Percentiles rank a stretch among this genome's conserved stretches.
These are phyloP conservation scores for Hyaloperonospora brassicae DNA, from an alignment of 352 stramenopile species.

Conservation along the genomic window DNA sequence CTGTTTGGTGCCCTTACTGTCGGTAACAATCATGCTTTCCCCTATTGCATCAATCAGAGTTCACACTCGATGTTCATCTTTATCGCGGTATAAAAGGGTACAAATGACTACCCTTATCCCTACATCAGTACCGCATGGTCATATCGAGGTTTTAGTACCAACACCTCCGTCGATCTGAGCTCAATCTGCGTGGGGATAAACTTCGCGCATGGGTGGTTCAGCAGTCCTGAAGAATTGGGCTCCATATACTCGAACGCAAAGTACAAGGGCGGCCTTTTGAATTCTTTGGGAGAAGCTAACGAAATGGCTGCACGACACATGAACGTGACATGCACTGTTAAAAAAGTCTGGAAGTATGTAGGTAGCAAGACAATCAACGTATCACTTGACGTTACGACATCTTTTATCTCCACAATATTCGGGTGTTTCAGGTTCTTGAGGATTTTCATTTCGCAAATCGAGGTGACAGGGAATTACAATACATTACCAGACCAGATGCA, in stretches of 20 bases:
- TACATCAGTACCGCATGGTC: too few relatives aligned
- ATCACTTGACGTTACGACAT: constrained; percentile 89
- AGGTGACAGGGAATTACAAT: constrained; percentile 88
- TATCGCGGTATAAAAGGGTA: too few relatives aligned
- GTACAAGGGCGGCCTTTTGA: constrained; percentile 73
- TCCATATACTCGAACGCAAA: constrained; percentile 86
- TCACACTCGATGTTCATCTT: too few relatives aligned
- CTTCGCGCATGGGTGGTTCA: constrained; percentile 78
- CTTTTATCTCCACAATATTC: constrained; percentile 93
- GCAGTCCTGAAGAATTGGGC: constrained; percentile 68
- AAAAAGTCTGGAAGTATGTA: constrained; percentile 1
- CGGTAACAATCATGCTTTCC: too few relatives aligned
- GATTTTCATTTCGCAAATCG: constrained; percentile 97
- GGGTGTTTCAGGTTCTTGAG: constrained; percentile 91
- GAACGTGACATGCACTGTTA: constrained; percentile 7
- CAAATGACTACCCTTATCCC: too few relatives aligned
- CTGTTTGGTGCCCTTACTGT: too few relatives aligned
- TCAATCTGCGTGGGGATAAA: constrained; percentile 81
- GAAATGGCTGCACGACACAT: constrained; percentile 1
- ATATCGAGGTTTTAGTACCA: too few relatives aligned
- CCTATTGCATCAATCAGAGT: too few relatives aligned
- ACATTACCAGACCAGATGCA: too few relatives aligned
- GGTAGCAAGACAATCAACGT: constrained; percentile 6
- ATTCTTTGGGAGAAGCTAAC: constrained; percentile 66
- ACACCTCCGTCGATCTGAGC: too few relatives aligned